phyloP scores from a whole-genome alignment of 371 early-diverging fungal species.

The Paraphysoderma sedebokerense region DNA sequence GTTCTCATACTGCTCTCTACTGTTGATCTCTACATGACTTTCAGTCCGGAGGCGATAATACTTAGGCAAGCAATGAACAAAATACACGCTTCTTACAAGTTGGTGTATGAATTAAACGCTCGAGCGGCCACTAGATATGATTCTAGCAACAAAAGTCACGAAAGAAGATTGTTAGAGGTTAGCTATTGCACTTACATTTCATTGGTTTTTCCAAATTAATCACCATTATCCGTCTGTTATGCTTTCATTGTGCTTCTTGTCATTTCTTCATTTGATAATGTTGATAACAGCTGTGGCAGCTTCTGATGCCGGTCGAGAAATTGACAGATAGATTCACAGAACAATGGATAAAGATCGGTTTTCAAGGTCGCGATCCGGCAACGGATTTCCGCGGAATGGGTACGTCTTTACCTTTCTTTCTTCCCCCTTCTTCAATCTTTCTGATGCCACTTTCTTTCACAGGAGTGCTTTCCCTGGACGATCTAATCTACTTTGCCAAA shows the following conservation, averaged over 20 bases:
- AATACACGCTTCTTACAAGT: constrained; percentile 30
- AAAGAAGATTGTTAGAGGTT: constrained; percentile 42
- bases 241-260: no score
- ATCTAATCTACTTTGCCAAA: constrained; percentile 47
- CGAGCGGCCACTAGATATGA: constrained; percentile 51
- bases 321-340: constrained; percentile 26
- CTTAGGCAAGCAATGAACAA: constrained; percentile 26
- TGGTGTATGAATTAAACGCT: constrained; percentile 37
- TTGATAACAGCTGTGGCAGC: constrained; percentile 45
- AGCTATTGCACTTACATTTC: neutral
- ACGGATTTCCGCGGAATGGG: constrained; percentile 82
- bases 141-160: constrained; percentile 35
- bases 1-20: neutral
- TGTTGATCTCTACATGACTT: neutral
- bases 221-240: no score
- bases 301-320: constrained; percentile 37
- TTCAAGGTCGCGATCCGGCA: constrained; percentile 69
- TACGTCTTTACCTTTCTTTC: constrained; percentile 2
- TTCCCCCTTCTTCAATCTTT: no score
- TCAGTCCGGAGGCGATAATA: constrained; percentile 34
- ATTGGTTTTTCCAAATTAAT: neutral
- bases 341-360: constrained; percentile 56
- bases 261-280: no score
- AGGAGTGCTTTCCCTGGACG: constrained; percentile 52
- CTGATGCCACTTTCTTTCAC: no score